Evolutionary conservation across 768 basidiomycete genomes (phyloP).

Genomic region (Nidularia sp.): DNA sequence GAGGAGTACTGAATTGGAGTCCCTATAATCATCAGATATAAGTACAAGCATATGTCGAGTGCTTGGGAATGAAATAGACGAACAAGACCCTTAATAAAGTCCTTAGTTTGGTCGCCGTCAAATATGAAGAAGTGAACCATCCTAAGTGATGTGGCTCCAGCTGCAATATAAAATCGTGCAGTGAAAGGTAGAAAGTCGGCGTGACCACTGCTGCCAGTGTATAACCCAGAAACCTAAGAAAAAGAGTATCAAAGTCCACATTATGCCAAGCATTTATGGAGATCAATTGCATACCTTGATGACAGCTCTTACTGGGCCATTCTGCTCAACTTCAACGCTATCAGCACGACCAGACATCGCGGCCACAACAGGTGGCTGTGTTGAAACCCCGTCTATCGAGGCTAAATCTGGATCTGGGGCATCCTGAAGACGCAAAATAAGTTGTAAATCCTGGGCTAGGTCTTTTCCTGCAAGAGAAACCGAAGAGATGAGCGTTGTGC

Average conservation of each 20-base stretch:
- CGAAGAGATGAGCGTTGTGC: conserved; percentile 24
- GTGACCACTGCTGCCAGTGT: conserved; percentile 21
- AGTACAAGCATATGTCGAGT: no score
- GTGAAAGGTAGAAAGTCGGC: conserved; percentile 30
- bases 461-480: conserved; percentile 20
- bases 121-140: conserved; percentile 34
- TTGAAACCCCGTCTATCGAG: no score
- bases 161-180: conserved; percentile 28
- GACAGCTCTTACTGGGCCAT: conserved; percentile 30
- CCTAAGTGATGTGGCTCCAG: conserved; percentile 24
- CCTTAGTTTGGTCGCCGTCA: conserved; percentile 30
- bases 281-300: conserved; percentile 20
- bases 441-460: conserved; percentile 20
- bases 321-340: conserved; percentile 26
- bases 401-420: conserved; percentile 26
- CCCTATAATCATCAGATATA: conserved; percentile 10
- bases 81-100: conserved; percentile 33
- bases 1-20: conserved; percentile 26
- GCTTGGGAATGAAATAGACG: neutral
- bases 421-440: conserved; percentile 27
- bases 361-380: conserved; percentile 6
- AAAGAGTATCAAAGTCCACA: neutral
- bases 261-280: neutral
- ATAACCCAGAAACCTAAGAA: conserved; percentile 27
- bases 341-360: conserved; percentile 19